Evolutionary conservation across 768 basidiomycete species (phyloP).

Genomic region (Tulasnella sp.): DNA sequence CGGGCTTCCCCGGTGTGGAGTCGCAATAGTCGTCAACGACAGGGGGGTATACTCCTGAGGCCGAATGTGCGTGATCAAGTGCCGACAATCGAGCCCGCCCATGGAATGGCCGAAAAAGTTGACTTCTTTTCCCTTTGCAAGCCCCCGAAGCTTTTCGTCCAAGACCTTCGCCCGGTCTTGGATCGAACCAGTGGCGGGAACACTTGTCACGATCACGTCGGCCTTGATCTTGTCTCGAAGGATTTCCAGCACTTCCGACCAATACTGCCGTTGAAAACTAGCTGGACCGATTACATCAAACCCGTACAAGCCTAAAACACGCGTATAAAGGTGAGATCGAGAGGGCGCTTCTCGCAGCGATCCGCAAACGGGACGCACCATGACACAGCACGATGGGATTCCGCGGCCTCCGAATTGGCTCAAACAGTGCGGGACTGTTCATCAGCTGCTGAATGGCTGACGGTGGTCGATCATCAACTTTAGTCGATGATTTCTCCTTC

Average conservation of each 20-base stretch:
- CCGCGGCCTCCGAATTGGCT: slow-evolving; percentile 74
- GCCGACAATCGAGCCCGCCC: slow-evolving; percentile 91
- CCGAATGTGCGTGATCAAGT: slow-evolving; percentile 81
- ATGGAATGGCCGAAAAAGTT: slow-evolving; percentile 97
- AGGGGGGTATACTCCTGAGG: slow-evolving; percentile 80
- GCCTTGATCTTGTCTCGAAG: slow-evolving; percentile 78
- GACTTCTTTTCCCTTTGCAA: slow-evolving; percentile 69
- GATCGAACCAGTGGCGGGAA: slow-evolving; percentile 91
- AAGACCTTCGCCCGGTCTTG: slow-evolving; percentile 71
- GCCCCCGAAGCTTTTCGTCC: slow-evolving; percentile 63
- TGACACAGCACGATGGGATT: slow-evolving; percentile 95
- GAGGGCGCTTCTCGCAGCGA: neutral
- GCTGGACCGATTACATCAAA: slow-evolving; percentile 87
- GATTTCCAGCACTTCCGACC: slow-evolving; percentile 76
- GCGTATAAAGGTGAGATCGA: neutral
- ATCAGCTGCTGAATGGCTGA: slow-evolving; percentile 49
- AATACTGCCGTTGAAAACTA: slow-evolving; percentile 86
- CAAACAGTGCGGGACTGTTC: slow-evolving; percentile 68
- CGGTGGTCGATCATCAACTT: neutral
- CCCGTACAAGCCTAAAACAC: slow-evolving; percentile 73
- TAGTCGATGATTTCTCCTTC: neutral
- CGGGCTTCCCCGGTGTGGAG: slow-evolving; percentile 92
- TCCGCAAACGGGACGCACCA: slow-evolving; percentile 49
- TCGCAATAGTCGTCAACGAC: slow-evolving; percentile 83
- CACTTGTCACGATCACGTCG: slow-evolving; percentile 92